phyloP scores from a whole-genome alignment of 2,329 filamentous ascomycete genomes.

The Immersiporthe knoxdaviesiana region DNA sequence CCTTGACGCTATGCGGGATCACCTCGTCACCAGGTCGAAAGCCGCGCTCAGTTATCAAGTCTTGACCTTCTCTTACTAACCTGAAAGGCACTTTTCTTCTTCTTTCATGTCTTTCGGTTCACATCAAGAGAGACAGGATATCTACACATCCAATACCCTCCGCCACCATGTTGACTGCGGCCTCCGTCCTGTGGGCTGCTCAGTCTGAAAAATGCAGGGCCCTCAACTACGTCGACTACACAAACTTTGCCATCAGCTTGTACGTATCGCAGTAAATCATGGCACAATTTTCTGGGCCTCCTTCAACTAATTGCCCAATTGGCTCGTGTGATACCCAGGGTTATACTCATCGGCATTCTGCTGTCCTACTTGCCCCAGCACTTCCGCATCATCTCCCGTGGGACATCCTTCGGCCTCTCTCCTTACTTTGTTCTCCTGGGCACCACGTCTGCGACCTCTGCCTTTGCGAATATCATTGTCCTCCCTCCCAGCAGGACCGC shows the following conservation, averaged over 20 bases:
- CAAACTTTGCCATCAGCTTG: slow-evolving; percentile 16
- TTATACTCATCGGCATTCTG: slow-evolving; percentile 86
- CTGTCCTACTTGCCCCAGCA: slow-evolving; percentile 95
- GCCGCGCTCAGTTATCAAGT: not conserved
- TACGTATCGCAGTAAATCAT: not conserved
- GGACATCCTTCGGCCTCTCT: slow-evolving; percentile 90
- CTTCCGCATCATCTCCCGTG: slow-evolving; percentile 82
- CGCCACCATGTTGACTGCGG: not conserved
- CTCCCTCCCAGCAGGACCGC: slow-evolving; percentile 80
- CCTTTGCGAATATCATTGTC: slow-evolving; percentile 89
- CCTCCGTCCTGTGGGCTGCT: not conserved
- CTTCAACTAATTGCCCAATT: too few species aligned
- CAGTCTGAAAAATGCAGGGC: slow-evolving; percentile 7
- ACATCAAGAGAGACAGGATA: too few species aligned
- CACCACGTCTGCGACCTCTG: slow-evolving; percentile 83
- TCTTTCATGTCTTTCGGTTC: not conserved
- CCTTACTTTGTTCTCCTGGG: slow-evolving; percentile 94
- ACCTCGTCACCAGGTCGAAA: slow-evolving; percentile 15
- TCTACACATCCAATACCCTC: not conserved
- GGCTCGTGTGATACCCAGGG: slow-evolving; percentile 42
- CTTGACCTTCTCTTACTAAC: not conserved
- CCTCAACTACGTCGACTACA: slow-evolving; percentile 20
- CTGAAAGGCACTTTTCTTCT: not conserved
- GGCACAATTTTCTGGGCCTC: not conserved
- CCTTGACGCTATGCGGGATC: slow-evolving; percentile 10